Evolutionary conservation across 768 basidiomycete species (phyloP).

Genomic region (Leucosporidium creatinivorum): DNA sequence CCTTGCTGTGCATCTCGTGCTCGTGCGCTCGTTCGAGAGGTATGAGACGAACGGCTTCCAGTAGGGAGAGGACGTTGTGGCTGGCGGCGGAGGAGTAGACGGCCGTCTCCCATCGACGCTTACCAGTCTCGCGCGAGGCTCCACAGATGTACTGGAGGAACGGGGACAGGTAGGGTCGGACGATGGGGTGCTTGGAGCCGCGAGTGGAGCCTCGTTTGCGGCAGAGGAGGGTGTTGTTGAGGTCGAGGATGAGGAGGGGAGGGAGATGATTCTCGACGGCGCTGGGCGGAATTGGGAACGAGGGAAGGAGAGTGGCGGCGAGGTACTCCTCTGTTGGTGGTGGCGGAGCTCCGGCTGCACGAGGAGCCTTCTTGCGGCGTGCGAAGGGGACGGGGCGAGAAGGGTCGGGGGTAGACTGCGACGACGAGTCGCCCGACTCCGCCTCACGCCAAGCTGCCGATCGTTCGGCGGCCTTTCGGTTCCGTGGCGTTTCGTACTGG

Average conservation of each 20-base stretch:
- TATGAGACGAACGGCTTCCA: conserved; percentile 23
- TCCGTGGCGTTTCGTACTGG: too few species aligned
- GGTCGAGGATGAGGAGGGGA: conserved; percentile 28
- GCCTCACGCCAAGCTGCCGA: too few species aligned
- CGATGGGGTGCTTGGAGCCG: conserved; percentile 18
- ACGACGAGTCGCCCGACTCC: too few species aligned
- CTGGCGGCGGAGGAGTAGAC: conserved; percentile 29
- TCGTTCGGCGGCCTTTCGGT: too few species aligned
- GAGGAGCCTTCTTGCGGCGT: too few species aligned
- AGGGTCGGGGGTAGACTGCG: too few species aligned
- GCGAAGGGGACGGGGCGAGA: too few species aligned
- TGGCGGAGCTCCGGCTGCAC: too few species aligned
- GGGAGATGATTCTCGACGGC: neutral
- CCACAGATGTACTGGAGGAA: conserved; percentile 33
- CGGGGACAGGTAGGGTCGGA: conserved; percentile 29
- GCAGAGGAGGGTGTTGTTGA: conserved; percentile 33
- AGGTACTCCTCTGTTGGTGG: neutral
- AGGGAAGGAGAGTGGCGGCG: neutral
- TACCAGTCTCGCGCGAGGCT: neutral
- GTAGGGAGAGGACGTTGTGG: conserved; percentile 28
- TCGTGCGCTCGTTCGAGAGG: neutral
- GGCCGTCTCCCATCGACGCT: conserved; percentile 5
- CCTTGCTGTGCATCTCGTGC: neutral
- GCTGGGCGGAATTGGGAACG: neutral
- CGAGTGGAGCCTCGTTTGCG: conserved; percentile 8